A percentile compares a stretch with the other conserved stretches of the same genome.
These are phyloP conservation scores for Globisporangium middletonii DNA, from an alignment of 352 stramenopile species.

Conservation along the genomic window DNA sequence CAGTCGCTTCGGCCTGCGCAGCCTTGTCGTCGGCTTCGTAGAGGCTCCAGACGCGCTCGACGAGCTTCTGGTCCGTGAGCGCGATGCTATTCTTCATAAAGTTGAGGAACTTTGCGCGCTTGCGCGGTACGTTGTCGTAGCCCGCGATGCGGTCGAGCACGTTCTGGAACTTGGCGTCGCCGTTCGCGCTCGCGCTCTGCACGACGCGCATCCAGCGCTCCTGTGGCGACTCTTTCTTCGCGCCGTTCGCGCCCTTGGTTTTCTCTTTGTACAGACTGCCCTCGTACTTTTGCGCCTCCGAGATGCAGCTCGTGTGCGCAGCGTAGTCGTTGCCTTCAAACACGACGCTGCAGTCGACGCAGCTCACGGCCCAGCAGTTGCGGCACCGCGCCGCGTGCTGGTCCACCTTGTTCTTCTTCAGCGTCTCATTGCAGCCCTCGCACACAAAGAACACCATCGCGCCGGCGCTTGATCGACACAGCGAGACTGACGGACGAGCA, in stretches of 20 bases:
- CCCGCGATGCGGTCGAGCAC: constrained; percentile 68
- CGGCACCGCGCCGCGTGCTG: constrained; percentile 75
- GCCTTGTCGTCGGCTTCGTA: constrained; percentile 65
- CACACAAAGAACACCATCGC: constrained; percentile 86
- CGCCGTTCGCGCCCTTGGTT: constrained; percentile 38
- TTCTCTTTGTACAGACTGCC: constrained; percentile 80
- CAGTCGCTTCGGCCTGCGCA: constrained; percentile 15
- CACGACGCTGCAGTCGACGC: constrained; percentile 90
- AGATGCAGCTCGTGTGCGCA: constrained; percentile 90
- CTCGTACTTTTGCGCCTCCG: constrained; percentile 93
- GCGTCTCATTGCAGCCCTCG: constrained; percentile 87
- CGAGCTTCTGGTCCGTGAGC: constrained; percentile 31
- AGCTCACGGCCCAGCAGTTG: constrained; percentile 90
- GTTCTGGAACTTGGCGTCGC: constrained; percentile 52
- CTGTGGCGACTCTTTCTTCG: constrained; percentile 82
- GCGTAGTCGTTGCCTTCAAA: constrained; percentile 89
- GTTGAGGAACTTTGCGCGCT: constrained; percentile 93
- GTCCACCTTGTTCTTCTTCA: constrained; percentile 95
- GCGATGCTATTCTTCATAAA: constrained; percentile 86
- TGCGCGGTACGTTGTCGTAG: constrained; percentile 90
- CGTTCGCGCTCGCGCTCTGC: constrained; percentile 31
- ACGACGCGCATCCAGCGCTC: constrained; percentile 85
- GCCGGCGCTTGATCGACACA: neutral
- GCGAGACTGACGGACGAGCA: too few species aligned
- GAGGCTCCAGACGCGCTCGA: constrained; percentile 67